These are phyloP conservation scores for Paecilomyces variotii DNA, from an alignment of 2,329 filamentous ascomycete species.

Conservation along the genomic window DNA sequence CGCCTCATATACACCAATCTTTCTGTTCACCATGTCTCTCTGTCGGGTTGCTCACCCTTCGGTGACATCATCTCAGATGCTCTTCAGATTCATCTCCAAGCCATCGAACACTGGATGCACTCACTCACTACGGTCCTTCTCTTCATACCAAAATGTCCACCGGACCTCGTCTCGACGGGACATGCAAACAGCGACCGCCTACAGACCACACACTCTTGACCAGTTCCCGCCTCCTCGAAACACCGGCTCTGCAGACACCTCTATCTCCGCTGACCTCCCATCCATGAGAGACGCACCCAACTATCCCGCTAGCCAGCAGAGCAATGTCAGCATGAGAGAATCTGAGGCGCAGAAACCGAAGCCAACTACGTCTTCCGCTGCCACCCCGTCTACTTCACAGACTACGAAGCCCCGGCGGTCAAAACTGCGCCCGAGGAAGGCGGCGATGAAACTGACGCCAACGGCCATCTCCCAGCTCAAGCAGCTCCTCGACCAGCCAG, in stretches of 20 bases:
- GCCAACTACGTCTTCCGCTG: constrained; percentile 32
- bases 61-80: constrained; percentile 41
- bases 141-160: constrained; percentile 34
- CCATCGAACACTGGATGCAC: constrained; percentile 32
- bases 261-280: constrained; percentile 48
- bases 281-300: constrained; percentile 34
- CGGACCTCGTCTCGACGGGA: constrained; percentile 48
- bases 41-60: constrained; percentile 27
- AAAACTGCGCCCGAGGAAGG: constrained; percentile 75
- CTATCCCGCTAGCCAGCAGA: constrained; percentile 18
- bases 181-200: constrained; percentile 59
- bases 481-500: constrained; percentile 69
- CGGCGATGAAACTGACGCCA: constrained; percentile 78
- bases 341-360: constrained; percentile 60
- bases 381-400: constrained; percentile 26
- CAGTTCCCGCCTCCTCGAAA: constrained; percentile 52
- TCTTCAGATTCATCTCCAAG: constrained; percentile 30
- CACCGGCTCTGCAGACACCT: constrained; percentile 51
- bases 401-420: constrained; percentile 50
- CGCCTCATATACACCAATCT: not conserved
- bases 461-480: constrained; percentile 72
- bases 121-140: constrained; percentile 39
- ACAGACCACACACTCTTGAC: constrained; percentile 52
- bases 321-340: constrained; percentile 49
- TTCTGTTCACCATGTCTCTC: constrained; percentile 30